Conservation (phyloP, 768 basidiomycete species). For the Cystofilobasidium macerans region DNA sequence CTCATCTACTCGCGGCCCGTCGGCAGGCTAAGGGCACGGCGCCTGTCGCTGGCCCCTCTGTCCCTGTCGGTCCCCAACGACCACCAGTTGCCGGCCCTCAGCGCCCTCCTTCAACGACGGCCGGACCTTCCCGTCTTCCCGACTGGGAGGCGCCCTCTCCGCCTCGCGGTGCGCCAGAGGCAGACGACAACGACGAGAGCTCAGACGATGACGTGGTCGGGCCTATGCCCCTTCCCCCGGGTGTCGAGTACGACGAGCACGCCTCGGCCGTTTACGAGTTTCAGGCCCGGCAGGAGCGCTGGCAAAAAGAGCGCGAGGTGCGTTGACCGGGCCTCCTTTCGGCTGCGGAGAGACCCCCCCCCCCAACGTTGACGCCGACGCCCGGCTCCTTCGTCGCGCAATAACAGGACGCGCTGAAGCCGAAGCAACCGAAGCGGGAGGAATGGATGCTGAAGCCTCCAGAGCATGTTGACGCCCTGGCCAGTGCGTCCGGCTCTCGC, state of each 20-base stretch:
- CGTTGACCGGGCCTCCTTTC: not conserved
- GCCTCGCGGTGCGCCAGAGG: not conserved
- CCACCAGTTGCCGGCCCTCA: conserved; percentile 23
- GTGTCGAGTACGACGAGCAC: conserved; percentile 33
- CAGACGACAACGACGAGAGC: conserved; percentile 45
- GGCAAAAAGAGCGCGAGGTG: conserved; percentile 56
- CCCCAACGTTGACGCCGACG: too few species aligned
- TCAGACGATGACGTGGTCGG: conserved; percentile 67
- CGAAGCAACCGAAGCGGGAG: conserved; percentile 68
- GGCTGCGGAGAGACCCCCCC: not conserved
- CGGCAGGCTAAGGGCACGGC: conserved; percentile 32
- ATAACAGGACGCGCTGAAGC: conserved; percentile 64
- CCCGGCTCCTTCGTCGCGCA: too few species aligned
- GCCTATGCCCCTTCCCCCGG: conserved; percentile 57
- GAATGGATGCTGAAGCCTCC: conserved; percentile 99
- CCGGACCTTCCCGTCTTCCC: conserved; percentile 10
- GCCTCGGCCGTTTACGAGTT: conserved; percentile 61
- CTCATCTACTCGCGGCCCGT: conserved; percentile 48
- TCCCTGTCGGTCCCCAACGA: conserved; percentile 32
- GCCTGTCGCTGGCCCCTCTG: conserved; percentile 26
- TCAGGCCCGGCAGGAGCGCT: conserved; percentile 68
- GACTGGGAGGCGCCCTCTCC: conserved; percentile 27
- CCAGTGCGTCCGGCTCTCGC: conserved; percentile 44
- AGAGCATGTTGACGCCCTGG: conserved; percentile 62
- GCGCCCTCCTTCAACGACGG: too few species aligned